Evolutionary conservation across 441 rosid genomes (phyloP).

Genomic region (Pelargonium fulgidum): DNA sequence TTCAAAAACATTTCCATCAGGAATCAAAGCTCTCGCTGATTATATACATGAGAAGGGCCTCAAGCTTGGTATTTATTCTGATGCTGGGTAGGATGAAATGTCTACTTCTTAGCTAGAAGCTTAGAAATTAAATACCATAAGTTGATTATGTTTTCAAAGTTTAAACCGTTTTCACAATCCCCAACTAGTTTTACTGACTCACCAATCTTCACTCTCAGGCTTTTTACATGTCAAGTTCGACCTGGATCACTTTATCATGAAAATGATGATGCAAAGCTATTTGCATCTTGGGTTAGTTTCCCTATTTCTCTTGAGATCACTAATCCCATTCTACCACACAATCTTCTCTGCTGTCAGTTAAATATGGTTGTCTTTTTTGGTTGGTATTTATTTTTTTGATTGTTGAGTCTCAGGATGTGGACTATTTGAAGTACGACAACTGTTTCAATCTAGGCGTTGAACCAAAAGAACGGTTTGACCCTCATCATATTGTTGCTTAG

Average conservation of each 20-base stretch:
- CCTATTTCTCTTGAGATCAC: conserved; percentile 5
- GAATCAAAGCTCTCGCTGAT: conserved; percentile 81
- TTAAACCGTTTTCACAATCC: neutral
- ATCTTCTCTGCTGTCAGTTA: neutral
- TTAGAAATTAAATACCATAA: conserved; percentile 9
- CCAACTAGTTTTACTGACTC: conserved; percentile 13
- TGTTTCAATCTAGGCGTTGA: conserved; percentile 81
- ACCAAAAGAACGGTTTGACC: conserved; percentile 57
- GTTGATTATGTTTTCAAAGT: neutral
- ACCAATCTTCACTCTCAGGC: conserved; percentile 30
- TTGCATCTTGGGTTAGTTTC: conserved; percentile 91
- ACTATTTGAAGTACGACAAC: conserved; percentile 92
- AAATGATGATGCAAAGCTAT: conserved; percentile 61
- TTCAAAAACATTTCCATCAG: conserved; percentile 73
- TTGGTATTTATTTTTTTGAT: conserved; percentile 10
- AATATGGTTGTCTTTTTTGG: neutral
- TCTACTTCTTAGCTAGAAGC: conserved; percentile 19
- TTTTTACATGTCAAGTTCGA: conserved; percentile 84
- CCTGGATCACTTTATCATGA: conserved; percentile 93
- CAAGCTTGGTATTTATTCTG: conserved; percentile 95
- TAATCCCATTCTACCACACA: neutral
- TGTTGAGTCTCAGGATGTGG: conserved; percentile 56
- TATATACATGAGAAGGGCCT: conserved; percentile 79
- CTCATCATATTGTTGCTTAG: conserved; percentile 21
- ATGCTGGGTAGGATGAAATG: conserved; percentile 79